These are phyloP conservation scores for Zasmidium angulare DNA, from an alignment of 2,329 filamentous ascomycete species.

Conservation along the genomic window DNA sequence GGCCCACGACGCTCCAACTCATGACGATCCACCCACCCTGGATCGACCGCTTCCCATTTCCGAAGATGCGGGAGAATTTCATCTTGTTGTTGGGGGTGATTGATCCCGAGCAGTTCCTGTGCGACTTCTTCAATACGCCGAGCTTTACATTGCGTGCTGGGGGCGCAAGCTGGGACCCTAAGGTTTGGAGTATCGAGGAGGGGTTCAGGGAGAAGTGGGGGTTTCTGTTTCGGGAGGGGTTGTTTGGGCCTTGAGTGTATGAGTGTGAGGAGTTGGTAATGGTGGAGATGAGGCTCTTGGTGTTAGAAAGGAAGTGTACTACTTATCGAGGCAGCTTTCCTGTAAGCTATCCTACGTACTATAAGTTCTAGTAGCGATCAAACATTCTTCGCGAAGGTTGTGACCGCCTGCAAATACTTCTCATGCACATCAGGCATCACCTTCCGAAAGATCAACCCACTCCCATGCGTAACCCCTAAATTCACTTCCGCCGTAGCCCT, in stretches of 20 bases:
- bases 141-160: conserved; percentile 36
- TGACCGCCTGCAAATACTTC: conserved; percentile 22
- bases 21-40: conserved; percentile 38
- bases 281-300: too few relatives aligned
- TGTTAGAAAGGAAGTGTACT: too few relatives aligned
- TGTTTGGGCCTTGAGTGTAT: conserved; percentile 3
- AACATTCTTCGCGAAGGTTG: conserved; percentile 21
- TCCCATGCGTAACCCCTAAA: conserved; percentile 28
- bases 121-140: conserved; percentile 35
- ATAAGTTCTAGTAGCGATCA: too few relatives aligned
- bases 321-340: too few relatives aligned
- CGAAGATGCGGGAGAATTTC: conserved; percentile 40
- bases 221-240: conserved; percentile 30
- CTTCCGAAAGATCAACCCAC: conserved; percentile 26
- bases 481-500: conserved; percentile 26
- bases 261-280: too few relatives aligned
- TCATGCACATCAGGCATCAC: conserved; percentile 27
- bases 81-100: conserved; percentile 32
- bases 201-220: conserved; percentile 40
- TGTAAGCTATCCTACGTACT: too few relatives aligned
- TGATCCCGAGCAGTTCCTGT: conserved; percentile 40
- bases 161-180: conserved; percentile 34
- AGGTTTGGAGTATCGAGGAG: conserved; percentile 37
- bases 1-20: conserved; percentile 38
- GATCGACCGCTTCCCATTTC: conserved; percentile 46